Base-by-base conservation (phyloP, 2,329 filamentous ascomycete genomes). In the Aureobasidium sp. region DNA sequence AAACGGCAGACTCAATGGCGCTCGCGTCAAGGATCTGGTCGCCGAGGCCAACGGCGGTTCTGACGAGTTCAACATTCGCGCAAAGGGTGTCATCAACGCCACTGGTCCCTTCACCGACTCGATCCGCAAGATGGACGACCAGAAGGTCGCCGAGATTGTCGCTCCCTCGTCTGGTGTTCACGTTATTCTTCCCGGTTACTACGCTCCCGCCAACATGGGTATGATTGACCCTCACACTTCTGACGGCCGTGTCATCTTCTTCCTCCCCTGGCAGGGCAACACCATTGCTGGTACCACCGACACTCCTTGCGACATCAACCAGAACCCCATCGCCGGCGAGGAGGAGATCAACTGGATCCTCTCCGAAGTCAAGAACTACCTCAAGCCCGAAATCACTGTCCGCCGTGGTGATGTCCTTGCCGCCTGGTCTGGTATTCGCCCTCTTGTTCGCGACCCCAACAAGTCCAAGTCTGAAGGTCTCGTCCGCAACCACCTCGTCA, bases 261-360 rank as follows among this genome's bases (percentile, higher is more conserved):
- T 96, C 81, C 81, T 95, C 44, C 91, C 91, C 24, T 95, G 91
- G 91, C 90, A 95, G 77, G 90, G 90, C 53, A 94, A 94, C 76
- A 95, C 90, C 15, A 94, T 95, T 70, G 91, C 90, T 49, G 91
- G 91, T 64, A 95, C 91, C 5, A 95, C 90, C 8, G 91, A 95
- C 71, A 86, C 88, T 42, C 86, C 90, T 3, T 88, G 87, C 40
- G 77, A 81, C 33, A 90, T 96, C 67, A 83, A 83, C 5, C 79
- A 81, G 44, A 88, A 93, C 68, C 91, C 91, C 0, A 72, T 91
- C 35, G 88, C 91, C 9, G 86, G 87, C 33, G 90, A 96, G 74
- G 82, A 91, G 67, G 90, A 93, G 67, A 94, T 95, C 68, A 82
- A 89, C 69, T 95, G 90, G 89, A 95, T 96, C 70, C 78, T 96